These are phyloP conservation scores for Salix viminalis DNA, from an alignment of 345 rosid species.

Conservation along the genomic window DNA sequence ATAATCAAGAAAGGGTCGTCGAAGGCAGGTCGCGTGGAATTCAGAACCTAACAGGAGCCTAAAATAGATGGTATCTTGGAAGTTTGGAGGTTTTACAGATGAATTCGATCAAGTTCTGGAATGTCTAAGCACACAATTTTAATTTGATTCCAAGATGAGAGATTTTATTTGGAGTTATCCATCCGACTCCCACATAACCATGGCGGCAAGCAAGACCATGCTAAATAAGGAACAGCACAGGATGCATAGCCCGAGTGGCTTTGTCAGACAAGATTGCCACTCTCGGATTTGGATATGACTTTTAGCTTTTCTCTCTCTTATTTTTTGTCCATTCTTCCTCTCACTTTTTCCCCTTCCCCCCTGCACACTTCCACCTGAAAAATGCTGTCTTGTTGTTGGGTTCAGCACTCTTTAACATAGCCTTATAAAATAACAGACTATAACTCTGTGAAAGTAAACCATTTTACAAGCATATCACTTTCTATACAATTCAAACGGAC, in stretches of 20 bases:
- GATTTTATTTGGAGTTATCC: too few species aligned
- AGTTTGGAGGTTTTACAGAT: background rate
- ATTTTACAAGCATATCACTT: slow-evolving; percentile 10
- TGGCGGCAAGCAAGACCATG: background rate
- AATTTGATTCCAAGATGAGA: too few species aligned
- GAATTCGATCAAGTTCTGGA: too few species aligned
- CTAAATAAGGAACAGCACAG: background rate
- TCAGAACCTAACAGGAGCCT: background rate
- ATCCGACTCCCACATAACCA: too few species aligned
- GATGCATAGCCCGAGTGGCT: slow-evolving; percentile 6
- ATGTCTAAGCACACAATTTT: too few species aligned
- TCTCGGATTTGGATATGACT: slow-evolving; percentile 15
- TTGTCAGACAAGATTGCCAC: slow-evolving; percentile 17
- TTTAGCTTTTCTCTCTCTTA: slow-evolving; percentile 6
- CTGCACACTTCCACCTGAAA: slow-evolving; percentile 32
- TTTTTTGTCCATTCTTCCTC: background rate
- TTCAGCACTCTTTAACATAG: background rate
- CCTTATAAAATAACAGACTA: background rate
- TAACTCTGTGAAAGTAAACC: slow-evolving; percentile 6
- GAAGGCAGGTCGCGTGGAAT: background rate
- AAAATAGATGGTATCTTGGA: background rate
- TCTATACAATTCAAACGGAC: slow-evolving; percentile 23
- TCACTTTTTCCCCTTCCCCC: slow-evolving; percentile 18
- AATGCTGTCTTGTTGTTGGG: background rate
- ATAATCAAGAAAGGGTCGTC: background rate